Percentiles rank a stretch among this genome's conserved stretches.
Evolutionary conservation across 2,329 filamentous ascomycete species (phyloP).

Genomic region (Phyllosticta citriasiana): DNA sequence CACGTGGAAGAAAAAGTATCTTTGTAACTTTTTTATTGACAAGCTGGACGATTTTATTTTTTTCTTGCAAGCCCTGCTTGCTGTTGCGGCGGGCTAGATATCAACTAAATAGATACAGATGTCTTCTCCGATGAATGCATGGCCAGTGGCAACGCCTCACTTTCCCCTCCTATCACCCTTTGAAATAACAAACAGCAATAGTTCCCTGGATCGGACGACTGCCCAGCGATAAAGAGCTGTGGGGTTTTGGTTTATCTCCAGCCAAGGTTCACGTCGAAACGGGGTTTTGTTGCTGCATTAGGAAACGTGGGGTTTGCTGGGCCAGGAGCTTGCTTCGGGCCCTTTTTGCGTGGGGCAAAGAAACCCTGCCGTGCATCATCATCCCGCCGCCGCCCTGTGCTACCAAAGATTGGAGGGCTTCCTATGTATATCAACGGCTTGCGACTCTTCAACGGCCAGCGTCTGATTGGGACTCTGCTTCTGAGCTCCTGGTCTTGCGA

Average conservation of each 20-base stretch:
- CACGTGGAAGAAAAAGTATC: not conserved
- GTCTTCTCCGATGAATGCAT: not conserved
- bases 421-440: not conserved
- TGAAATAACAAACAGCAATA: conserved; percentile 3
- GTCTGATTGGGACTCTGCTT: not conserved
- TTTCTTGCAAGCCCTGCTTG: no score
- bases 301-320: conserved; percentile 2
- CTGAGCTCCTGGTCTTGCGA: conserved; percentile 27
- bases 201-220: conserved; percentile 2
- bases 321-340: not conserved
- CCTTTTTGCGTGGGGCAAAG: not conserved
- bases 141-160: not conserved
- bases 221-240: conserved; percentile 8
- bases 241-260: conserved; percentile 8
- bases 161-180: not conserved
- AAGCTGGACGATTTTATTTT: no score
- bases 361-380: not conserved
- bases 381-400: not conserved
- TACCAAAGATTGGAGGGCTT: not conserved
- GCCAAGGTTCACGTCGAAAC: conserved; percentile 1
- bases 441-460: not conserved
- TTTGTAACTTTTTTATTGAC: not conserved
- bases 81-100: not conserved
- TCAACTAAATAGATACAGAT: not conserved
- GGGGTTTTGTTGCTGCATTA: conserved; percentile 6